Evolutionary conservation across 176 grass and related monocot species (phyloP).

Genomic region (Pontederia paniculata): DNA sequence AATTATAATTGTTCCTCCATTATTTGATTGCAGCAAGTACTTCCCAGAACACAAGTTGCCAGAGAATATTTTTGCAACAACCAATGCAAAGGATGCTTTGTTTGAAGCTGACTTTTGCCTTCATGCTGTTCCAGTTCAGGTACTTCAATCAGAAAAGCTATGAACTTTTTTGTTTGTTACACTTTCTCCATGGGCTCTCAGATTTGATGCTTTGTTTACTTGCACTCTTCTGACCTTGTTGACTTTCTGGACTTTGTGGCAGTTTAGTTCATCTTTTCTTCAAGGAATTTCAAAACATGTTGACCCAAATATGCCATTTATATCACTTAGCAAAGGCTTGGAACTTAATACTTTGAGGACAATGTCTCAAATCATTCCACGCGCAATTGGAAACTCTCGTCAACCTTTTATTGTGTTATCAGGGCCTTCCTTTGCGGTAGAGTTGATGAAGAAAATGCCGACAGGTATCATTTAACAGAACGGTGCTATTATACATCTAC

Average conservation of each 20-base stretch:
- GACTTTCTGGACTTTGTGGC: constrained; percentile 39
- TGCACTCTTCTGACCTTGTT: constrained; percentile 12
- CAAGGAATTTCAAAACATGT: constrained; percentile 63
- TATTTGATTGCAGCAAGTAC: constrained; percentile 55
- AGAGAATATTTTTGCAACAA: constrained; percentile 78
- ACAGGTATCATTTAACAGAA: constrained; percentile 44
- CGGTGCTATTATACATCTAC: constrained; percentile 2
- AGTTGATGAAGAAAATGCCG: constrained; percentile 82
- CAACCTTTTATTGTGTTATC: constrained; percentile 74
- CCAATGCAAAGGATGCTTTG: constrained; percentile 59
- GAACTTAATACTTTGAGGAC: constrained; percentile 80
- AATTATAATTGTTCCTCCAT: constrained; percentile 1
- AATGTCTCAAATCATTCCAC: constrained; percentile 95
- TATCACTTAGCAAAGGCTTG: constrained; percentile 91
- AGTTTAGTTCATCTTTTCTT: constrained; percentile 97
- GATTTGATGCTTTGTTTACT: not conserved
- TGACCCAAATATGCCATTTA: constrained; percentile 79
- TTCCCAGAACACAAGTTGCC: constrained; percentile 59
- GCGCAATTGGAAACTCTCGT: constrained; percentile 43
- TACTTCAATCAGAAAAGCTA: constrained; percentile 22
- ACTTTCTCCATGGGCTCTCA: not conserved
- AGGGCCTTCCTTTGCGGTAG: constrained; percentile 85
- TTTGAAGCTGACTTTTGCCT: constrained; percentile 85
- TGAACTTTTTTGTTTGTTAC: not conserved
- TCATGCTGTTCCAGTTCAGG: constrained; percentile 94